Conservation (phyloP, 2,329 filamentous ascomycete genomes). For the Fusarium palustre region DNA sequence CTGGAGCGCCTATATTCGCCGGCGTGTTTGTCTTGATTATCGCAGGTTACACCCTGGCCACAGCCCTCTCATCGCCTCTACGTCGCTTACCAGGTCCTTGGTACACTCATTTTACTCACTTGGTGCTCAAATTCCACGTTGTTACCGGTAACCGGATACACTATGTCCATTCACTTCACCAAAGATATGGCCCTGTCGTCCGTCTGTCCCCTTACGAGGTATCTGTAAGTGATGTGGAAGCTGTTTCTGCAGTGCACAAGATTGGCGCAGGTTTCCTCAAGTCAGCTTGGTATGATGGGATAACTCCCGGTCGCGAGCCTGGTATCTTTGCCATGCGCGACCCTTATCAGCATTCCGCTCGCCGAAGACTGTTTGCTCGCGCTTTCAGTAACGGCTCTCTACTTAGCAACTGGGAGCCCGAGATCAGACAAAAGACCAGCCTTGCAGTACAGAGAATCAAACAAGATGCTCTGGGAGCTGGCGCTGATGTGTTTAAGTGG, state of each 20-base stretch:
- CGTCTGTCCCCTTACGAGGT: conserved; percentile 6
- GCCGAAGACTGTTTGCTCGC: conserved; percentile 20
- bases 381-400: conserved; percentile 25
- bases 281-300: conserved; percentile 23
- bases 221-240: conserved; percentile 8
- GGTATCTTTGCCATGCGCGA: conserved; percentile 33
- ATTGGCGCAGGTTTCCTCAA: conserved; percentile 32
- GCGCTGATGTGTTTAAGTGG: conserved; percentile 32
- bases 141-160: conserved; percentile 16
- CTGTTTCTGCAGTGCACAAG: conserved; percentile 26
- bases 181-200: neutral
- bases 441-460: neutral
- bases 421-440: conserved; percentile 7
- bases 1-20: accelerated
- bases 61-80: neutral
- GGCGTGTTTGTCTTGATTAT: neutral
- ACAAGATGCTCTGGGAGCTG: neutral
- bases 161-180: conserved; percentile 11
- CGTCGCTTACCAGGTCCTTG: conserved; percentile 13
- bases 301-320: neutral
- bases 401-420: conserved; percentile 9
- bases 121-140: conserved; percentile 6
- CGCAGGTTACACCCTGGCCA: neutral
- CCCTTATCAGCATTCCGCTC: conserved; percentile 6
- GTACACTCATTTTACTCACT: conserved; percentile 18